These are phyloP conservation scores for Aleurites moluccanus DNA, from an alignment of 441 rosid genomes.

Conservation along the genomic window DNA sequence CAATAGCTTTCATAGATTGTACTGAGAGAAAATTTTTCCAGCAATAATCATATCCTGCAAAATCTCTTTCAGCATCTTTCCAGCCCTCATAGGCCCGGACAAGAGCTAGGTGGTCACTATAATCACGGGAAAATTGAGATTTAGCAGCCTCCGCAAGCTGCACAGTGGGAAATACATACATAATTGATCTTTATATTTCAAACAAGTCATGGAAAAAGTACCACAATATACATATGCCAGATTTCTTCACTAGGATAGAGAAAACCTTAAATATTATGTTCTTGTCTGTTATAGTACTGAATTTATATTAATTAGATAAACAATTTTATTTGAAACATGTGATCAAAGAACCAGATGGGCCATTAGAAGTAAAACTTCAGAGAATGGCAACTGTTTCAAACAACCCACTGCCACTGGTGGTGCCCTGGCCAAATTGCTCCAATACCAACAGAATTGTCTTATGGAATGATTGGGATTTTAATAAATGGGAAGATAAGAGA, in stretches of 20 bases:
- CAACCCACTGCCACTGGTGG: background rate
- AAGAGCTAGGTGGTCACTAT: slow-evolving; percentile 89
- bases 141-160: slow-evolving; percentile 94
- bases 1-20: slow-evolving; percentile 87
- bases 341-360: background rate
- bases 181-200: background rate
- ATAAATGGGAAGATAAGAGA: background rate
- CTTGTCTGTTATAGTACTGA: background rate
- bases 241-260: background rate
- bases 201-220: background rate
- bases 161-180: slow-evolving; percentile 12
- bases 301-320: slow-evolving; percentile 6
- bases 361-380: no score
- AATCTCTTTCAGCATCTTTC: slow-evolving; percentile 69
- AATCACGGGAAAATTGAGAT: slow-evolving; percentile 68
- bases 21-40: slow-evolving; percentile 85
- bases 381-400: background rate
- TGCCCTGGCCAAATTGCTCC: background rate
- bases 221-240: background rate
- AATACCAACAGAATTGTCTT: background rate
- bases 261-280: background rate
- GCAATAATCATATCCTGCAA: slow-evolving; percentile 78
- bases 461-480: no score
- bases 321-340: background rate
- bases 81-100: slow-evolving; percentile 84